Base-by-base conservation (phyloP, 352 stramenopile genomes). In the Phytophthora agathidicida region DNA sequence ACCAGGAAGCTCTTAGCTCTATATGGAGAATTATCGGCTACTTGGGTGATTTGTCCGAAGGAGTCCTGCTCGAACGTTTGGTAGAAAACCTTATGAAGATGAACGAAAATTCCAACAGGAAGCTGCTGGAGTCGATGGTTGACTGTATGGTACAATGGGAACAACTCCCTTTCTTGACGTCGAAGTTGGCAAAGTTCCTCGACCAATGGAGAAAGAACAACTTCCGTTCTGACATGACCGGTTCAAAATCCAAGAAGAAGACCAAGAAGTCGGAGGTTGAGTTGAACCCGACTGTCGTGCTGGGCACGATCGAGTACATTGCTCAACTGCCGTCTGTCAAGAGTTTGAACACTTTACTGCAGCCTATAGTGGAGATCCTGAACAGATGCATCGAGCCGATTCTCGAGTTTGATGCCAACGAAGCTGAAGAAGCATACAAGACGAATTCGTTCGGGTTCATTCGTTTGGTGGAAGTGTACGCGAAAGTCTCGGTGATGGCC, bases 21-120 rank as follows among this genome's bases (percentile, higher is more conserved):
- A 80, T 92, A 20, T 93, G 84, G 84, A 81, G 83, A 68, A 79
- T 86, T 17, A 71, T 92, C 17, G 84, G 82, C 16, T 88, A 77
- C 26, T 49, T 93, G 4, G 84, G 82, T 24, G 77, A 91, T 39
- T 24, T 91, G 9, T 81, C 76, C 3, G 65, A 89, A 57, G 76
- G 72, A n/a, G 42, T 57, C 7, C 52, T 93, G 42, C 43, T 91
- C 22, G 80, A 93, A 23, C 71, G 51, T 16, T 51, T 93, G 3
- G 66, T 93, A 4, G 68, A 80, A 22, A 82, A 80, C 11, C 50
- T 92, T n/a, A 88, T 92, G 82, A 57, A 54, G 27, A 88, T 92
- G 71, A 75, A 92, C 42, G 77, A 88, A 27, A 84, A 69, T 10
- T 89, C 76, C 9, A 92, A 75, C 59, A 81, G 79, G 48, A 88